Conservation (phyloP, 305 asterid genomes). For the Lippia alba region DNA sequence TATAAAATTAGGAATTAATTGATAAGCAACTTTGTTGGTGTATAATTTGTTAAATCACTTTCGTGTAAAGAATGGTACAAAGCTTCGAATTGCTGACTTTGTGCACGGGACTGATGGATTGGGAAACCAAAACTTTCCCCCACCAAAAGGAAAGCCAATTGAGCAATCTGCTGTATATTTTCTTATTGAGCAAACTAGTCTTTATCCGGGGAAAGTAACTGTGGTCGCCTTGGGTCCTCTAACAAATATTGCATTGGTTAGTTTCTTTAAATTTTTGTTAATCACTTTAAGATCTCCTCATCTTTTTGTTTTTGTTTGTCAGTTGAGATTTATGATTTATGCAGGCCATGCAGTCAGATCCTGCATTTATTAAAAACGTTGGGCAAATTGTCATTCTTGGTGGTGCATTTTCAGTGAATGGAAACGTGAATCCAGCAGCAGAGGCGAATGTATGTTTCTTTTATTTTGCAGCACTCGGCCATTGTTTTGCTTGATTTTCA, state of each 20-base stretch:
- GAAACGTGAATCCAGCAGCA: constrained; percentile 97
- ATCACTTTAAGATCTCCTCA: constrained; percentile 18
- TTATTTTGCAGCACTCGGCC: constrained; percentile 3
- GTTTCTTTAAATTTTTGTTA: constrained; percentile 28
- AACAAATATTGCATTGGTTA: constrained; percentile 88
- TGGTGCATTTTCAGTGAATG: constrained; percentile 95
- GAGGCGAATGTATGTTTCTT: constrained; percentile 86
- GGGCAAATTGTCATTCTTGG: constrained; percentile 93
- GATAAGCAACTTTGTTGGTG: constrained; percentile 4
- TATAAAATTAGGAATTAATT: neutral
- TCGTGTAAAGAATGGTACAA: constrained; percentile 82
- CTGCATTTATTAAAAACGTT: constrained; percentile 70
- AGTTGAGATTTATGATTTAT: constrained; percentile 28
- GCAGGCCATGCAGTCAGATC: constrained; percentile 93
- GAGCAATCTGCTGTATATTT: constrained; percentile 80
- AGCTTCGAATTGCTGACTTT: constrained; percentile 93
- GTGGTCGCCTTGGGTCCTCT: constrained; percentile 97
- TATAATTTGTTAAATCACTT: constrained; percentile 31
- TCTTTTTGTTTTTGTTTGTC: too few relatives aligned
- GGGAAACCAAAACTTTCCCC: constrained; percentile 97
- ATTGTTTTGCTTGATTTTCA: constrained; percentile 14
- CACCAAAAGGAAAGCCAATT: constrained; percentile 77
- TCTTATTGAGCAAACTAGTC: constrained; percentile 72
- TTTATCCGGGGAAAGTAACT: constrained; percentile 82
- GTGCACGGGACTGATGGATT: constrained; percentile 98